Conservation (phyloP, 2,329 filamentous ascomycete species). For the Pyricularia pennisetigena region DNA sequence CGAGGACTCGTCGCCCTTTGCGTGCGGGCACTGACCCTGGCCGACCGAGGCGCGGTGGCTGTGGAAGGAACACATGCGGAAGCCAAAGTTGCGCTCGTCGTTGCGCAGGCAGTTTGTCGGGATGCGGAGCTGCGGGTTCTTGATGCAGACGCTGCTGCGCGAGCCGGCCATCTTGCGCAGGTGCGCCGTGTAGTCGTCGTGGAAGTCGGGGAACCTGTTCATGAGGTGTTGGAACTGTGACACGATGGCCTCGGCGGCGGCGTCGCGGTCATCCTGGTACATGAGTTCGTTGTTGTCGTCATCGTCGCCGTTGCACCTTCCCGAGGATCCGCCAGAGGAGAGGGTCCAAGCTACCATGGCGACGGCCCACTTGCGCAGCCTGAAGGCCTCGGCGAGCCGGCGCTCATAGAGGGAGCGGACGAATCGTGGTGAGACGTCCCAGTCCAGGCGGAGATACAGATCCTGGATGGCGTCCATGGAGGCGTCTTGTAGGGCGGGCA, state of each 20-base stretch:
- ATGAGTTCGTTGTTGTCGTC: conserved; percentile 25
- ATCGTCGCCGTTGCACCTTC: conserved; percentile 7
- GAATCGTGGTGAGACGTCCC: conserved; percentile 43
- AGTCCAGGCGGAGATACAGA: conserved; percentile 47
- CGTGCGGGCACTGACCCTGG: conserved; percentile 42
- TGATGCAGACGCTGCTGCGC: conserved; percentile 41
- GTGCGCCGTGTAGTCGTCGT: conserved; percentile 40
- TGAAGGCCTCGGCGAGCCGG: conserved; percentile 35
- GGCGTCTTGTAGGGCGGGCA: conserved; percentile 42
- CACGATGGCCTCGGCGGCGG: conserved; percentile 11
- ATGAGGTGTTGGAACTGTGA: conserved; percentile 33
- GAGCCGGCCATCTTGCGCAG: conserved; percentile 40
- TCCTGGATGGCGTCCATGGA: conserved; percentile 51
- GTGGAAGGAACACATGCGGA: conserved; percentile 51
- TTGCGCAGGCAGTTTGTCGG: conserved; percentile 44
- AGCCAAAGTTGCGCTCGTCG: conserved; percentile 50
- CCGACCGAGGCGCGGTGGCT: conserved; percentile 45
- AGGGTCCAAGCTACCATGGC: conserved; percentile 51
- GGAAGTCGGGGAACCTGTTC: conserved; percentile 32
- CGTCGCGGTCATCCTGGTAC: conserved; percentile 25
- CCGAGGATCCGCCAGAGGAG: conserved; percentile 16
- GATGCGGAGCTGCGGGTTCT: conserved; percentile 51
- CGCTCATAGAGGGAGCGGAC: conserved; percentile 43
- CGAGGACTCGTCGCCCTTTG: background rate
- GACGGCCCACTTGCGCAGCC: conserved; percentile 48